These are phyloP conservation scores for Psidium guajava DNA, from an alignment of 345 rosid genomes.

Conservation along the genomic window DNA sequence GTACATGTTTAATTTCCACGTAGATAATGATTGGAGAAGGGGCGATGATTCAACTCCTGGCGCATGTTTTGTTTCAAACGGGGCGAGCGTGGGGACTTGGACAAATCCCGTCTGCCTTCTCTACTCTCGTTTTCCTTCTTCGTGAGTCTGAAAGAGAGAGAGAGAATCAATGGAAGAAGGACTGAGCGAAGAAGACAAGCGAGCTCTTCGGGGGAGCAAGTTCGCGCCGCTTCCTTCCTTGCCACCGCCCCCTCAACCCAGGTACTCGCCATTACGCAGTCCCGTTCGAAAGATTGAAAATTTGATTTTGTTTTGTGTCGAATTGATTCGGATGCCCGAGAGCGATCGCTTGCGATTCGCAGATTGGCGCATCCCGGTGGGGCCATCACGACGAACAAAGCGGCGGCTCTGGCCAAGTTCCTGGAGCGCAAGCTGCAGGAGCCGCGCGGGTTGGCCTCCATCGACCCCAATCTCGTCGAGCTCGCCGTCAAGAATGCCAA, in stretches of 20 bases:
- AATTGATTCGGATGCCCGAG: background rate
- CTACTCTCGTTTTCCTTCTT: background rate
- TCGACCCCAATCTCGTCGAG: constrained; percentile 68
- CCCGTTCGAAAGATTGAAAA: background rate
- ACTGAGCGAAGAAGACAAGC: constrained; percentile 80
- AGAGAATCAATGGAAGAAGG: constrained; percentile 13
- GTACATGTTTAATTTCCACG: too few relatives aligned
- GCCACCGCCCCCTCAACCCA: constrained; percentile 29
- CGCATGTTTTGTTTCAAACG: too few relatives aligned
- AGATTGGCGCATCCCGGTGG: constrained; percentile 97
- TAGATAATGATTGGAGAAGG: too few relatives aligned
- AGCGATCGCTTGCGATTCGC: background rate
- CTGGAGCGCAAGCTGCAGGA: constrained; percentile 83
- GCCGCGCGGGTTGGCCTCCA: constrained; percentile 60
- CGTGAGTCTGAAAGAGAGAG: background rate
- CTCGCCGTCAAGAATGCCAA: constrained; percentile 75
- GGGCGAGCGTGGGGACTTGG: background rate
- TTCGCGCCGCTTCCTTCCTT: constrained; percentile 83
- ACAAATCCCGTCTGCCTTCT: too few relatives aligned
- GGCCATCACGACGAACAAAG: constrained; percentile 88
- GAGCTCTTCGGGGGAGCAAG: constrained; percentile 92
- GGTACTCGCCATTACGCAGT: constrained; percentile 13
- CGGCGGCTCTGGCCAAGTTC: constrained; percentile 87
- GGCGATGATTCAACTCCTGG: too few relatives aligned
- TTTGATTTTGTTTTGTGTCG: background rate